Evolutionary conservation across 257 asterid genomes (phyloP).

Genomic region (Jacaranda copaia): DNA sequence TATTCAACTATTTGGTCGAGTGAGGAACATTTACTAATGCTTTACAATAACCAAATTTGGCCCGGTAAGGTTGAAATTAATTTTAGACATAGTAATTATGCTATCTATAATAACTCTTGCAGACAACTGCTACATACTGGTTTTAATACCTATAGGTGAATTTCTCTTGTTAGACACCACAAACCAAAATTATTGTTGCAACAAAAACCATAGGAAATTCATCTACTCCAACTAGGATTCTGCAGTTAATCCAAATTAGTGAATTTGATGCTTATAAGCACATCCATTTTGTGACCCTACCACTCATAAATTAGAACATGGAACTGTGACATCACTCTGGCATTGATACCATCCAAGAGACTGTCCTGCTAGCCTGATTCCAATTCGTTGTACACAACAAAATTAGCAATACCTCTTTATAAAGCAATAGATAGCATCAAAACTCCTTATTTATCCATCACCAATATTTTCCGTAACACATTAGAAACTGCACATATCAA

Average conservation of each 20-base stretch:
- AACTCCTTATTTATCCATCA: background rate
- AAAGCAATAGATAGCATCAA: background rate
- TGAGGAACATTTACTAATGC: no score
- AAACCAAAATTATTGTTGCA: background rate
- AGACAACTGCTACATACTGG: no score
- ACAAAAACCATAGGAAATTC: background rate
- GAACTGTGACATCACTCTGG: background rate
- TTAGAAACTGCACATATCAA: background rate
- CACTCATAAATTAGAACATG: background rate
- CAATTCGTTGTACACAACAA: background rate
- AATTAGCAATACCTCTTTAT: background rate
- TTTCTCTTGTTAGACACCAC: background rate
- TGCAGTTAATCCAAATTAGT: background rate
- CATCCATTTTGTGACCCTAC: background rate
- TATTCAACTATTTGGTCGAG: no score
- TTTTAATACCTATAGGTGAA: no score
- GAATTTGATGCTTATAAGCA: constrained; percentile 1
- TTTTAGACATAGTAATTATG: no score
- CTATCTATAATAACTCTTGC: background rate
- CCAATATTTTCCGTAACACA: background rate
- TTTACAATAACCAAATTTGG: no score
- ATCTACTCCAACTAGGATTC: background rate
- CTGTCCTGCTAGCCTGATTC: background rate
- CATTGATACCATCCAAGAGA: background rate
- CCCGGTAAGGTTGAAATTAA: no score